Conservation (phyloP, 495 filamentous ascomycete species). For the Aspergillus diversus region DNA sequence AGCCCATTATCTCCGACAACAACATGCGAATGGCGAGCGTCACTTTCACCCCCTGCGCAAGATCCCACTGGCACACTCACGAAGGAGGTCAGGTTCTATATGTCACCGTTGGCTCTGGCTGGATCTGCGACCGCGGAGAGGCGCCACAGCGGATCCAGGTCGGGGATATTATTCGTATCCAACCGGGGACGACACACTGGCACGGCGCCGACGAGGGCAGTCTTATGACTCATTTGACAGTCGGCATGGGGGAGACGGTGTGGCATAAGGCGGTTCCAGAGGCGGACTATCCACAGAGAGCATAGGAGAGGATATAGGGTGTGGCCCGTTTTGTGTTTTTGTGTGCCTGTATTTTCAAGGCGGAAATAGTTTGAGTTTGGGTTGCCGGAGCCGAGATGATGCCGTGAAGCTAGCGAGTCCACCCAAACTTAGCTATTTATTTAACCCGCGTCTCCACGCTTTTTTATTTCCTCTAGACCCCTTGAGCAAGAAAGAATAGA, state of each 20-base stretch:
- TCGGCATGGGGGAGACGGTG: conserved; percentile 21
- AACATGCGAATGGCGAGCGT: conserved; percentile 21
- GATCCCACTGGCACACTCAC: conserved; percentile 33
- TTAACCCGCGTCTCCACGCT: too few relatives aligned
- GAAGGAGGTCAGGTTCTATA: conserved; percentile 28
- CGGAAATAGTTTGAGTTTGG: too few relatives aligned
- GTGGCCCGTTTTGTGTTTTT: too few relatives aligned
- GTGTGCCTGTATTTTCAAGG: too few relatives aligned
- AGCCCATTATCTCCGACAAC: conserved; percentile 19
- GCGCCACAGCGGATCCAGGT: conserved; percentile 20
- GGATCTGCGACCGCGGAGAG: conserved; percentile 29
- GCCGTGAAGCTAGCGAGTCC: too few relatives aligned
- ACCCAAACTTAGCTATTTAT: too few relatives aligned
- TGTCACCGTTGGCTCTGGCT: conserved; percentile 24
- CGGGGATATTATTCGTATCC: conserved; percentile 28
- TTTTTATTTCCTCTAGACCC: too few relatives aligned
- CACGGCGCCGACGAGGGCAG: conserved; percentile 28
- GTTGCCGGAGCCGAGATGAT: too few relatives aligned
- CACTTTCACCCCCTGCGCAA: conserved; percentile 31
- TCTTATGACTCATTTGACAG: conserved; percentile 29
- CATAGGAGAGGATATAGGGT: too few relatives aligned
- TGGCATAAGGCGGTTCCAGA: conserved; percentile 28
- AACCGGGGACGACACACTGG: conserved; percentile 31
- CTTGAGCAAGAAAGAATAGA: too few relatives aligned
- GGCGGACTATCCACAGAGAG: conserved; percentile 18